Evolutionary conservation across 768 basidiomycete genomes (phyloP).

Genomic region (Cystobasidium ongulense): DNA sequence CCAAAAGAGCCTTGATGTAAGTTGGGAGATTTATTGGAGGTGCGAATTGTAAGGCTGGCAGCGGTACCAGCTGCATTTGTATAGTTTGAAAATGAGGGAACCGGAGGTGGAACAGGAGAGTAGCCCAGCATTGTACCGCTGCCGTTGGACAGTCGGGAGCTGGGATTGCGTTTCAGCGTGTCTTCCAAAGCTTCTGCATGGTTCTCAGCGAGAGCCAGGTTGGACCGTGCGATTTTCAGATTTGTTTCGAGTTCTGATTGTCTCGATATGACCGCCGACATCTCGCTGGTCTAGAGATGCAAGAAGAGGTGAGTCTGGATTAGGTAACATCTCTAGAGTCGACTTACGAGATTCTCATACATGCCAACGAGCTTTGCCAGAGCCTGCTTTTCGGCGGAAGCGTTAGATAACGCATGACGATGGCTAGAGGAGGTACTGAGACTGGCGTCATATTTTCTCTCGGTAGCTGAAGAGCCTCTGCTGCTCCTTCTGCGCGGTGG

Average conservation of each 20-base stretch:
- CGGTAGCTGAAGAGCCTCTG: not conserved
- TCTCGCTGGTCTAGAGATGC: not conserved
- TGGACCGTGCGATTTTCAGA: constrained; percentile 47
- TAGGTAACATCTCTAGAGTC: not conserved
- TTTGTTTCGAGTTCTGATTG: constrained; percentile 44
- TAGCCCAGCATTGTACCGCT: not conserved
- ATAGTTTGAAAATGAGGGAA: not conserved
- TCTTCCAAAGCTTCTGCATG: constrained; percentile 48
- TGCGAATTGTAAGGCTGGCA: not conserved
- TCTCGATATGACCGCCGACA: constrained; percentile 39
- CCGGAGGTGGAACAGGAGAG: not conserved
- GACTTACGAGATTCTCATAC: constrained; percentile 27
- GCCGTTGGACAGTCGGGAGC: constrained; percentile 11
- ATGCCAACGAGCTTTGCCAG: constrained; percentile 21
- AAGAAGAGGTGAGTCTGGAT: not conserved
- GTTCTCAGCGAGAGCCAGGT: constrained; percentile 47
- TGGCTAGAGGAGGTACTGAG: not conserved
- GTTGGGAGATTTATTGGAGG: constrained; percentile 19
- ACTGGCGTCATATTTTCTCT: not conserved
- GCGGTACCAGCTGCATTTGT: constrained; percentile 1
- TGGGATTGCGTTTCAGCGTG: constrained; percentile 40
- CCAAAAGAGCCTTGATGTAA: not conserved
- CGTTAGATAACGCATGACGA: not conserved
- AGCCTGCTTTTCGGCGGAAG: constrained; percentile 2
- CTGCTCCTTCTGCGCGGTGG: not conserved